Evolutionary conservation across 768 basidiomycete genomes (phyloP), one percentile per base, ranked within the genome.

Genomic region (Suillus fuscotomentosus): DNA sequence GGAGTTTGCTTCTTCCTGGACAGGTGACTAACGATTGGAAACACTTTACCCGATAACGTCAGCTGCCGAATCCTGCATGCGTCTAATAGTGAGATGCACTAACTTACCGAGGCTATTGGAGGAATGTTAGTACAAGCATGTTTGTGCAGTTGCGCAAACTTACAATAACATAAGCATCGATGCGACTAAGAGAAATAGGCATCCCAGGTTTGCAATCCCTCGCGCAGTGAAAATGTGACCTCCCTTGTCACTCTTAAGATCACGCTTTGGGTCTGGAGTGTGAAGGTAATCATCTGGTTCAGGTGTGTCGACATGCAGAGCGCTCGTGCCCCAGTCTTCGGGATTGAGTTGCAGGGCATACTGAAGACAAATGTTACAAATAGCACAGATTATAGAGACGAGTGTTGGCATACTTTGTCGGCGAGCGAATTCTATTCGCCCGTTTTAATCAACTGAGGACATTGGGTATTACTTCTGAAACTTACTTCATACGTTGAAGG

Each of bases 141-240:
- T 1, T 7, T 22, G 13, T 31, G 59, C 3, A 59, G 27, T 43
- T 64, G 27, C 24, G 51, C 14, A 14, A 31, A 83, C 87, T 68
- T 68, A 88, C 86, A 90, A 89, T 47, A 88, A 78, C 66, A 77
- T 78, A n/a, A 87, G 31, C 51, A 79, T 77, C 3, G 78, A 81
- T 1, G 75, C 62, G 5, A 74, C 79, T n/a, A 93, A 81, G 55
- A 90, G 63, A 61, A 84, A 73, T 15, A 93, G 78, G 70, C 88
- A 92, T 0, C 90, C 86, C 3, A 89, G 79, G 70, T 93, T 93
- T 3, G 80, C 80, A 51, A 91, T 67, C 10, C 90, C 91, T 65
- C 91, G 80, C 11, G 72, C 57, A 20, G 89, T 89, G 63, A 85
- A 85, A 60, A 92, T 80, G 56, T 80, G 78, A 2, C 88, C 88